Evolutionary conservation across 2,329 filamentous ascomycete genomes (phyloP), one percentile per base, ranked within the genome.

Genomic region (Calonectria fujianensis): DNA sequence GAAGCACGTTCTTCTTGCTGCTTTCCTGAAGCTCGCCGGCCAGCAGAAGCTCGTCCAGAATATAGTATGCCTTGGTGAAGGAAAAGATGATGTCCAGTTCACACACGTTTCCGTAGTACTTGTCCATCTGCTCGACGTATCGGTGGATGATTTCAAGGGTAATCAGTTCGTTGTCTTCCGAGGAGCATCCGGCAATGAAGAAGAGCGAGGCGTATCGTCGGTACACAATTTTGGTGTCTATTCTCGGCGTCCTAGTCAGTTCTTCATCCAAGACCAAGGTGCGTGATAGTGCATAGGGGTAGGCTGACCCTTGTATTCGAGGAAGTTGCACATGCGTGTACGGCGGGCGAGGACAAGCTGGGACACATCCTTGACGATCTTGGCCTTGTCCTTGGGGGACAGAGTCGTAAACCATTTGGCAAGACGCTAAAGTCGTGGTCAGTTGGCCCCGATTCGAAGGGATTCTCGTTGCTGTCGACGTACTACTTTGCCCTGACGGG

Each of bases 91-190:
- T 98, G 86, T 98, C 96, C 78, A 99, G 92, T 88, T 99, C 97
- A 93, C 97, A 99, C 74, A 99, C 97, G 86, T 99, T 99, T 86
- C 97, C 97, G 86, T 98, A 99, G 89, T 99, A 99, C 86, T 99
- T 99, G 90, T 99, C 97, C 97, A 99, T 99, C 88, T 99, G 97
- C 87, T 99, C 97, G 84, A 99, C 97, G 85, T 99, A 99, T 87
- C 97, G 95, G 86, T 99, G 97, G 82, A 99, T 97, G 84, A 99
- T 96, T 86, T 99, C 97, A 84, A 99, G 95, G 31, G 95, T 98
- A 85, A 98, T 98, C 83, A 99, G 89, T 85, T 99, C 97, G 87
- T 99, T 99, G 87, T 99, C 97, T 77, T 95, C 96, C n/a, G 96
- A 96, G 69, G 96, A 94, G 88, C 96, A 98, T 82, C 97, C 97